Evolutionary conservation across 2,329 filamentous ascomycete genomes (phyloP).

Genomic region (Camptophora hylomeconis): DNA sequence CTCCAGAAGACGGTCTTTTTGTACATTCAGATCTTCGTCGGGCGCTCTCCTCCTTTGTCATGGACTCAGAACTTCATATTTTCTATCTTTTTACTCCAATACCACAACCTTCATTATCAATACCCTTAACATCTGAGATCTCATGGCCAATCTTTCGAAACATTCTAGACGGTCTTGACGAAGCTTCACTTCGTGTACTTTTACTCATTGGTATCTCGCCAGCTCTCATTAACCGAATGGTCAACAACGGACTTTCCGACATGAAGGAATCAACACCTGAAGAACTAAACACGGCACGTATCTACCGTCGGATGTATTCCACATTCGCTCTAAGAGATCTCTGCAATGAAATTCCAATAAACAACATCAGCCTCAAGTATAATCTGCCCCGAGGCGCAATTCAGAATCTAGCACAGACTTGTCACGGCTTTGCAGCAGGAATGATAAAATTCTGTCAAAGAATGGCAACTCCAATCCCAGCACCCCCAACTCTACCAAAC

Average conservation of each 20-base stretch:
- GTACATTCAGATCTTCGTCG: constrained; percentile 55
- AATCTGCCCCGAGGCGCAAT: constrained; percentile 56
- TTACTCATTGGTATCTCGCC: constrained; percentile 56
- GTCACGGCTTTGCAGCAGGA: constrained; percentile 64
- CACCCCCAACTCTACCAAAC: background rate
- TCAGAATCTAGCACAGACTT: constrained; percentile 60
- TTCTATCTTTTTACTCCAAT: constrained; percentile 67
- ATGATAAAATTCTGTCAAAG: constrained; percentile 69
- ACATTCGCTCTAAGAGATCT: constrained; percentile 67
- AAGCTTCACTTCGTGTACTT: constrained; percentile 57
- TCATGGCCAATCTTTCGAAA: constrained; percentile 63
- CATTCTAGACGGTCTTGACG: constrained; percentile 57
- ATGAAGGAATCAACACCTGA: constrained; percentile 50
- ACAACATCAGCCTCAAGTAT: constrained; percentile 57
- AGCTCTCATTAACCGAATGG: constrained; percentile 50
- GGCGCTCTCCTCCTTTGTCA: constrained; percentile 59
- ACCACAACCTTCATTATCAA: constrained; percentile 27
- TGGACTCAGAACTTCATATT: constrained; percentile 71
- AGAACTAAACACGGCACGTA: constrained; percentile 47
- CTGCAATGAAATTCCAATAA: constrained; percentile 62
- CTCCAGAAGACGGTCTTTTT: constrained; percentile 63
- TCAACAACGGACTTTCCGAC: constrained; percentile 43
- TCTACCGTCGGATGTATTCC: constrained; percentile 61
- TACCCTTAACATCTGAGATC: constrained; percentile 38
- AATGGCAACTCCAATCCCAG: constrained; percentile 34